A percentile compares a stretch with the other conserved stretches of the same genome.
Evolutionary conservation across 305 asterid species (phyloP).

Genomic region (Withania somnifera): DNA sequence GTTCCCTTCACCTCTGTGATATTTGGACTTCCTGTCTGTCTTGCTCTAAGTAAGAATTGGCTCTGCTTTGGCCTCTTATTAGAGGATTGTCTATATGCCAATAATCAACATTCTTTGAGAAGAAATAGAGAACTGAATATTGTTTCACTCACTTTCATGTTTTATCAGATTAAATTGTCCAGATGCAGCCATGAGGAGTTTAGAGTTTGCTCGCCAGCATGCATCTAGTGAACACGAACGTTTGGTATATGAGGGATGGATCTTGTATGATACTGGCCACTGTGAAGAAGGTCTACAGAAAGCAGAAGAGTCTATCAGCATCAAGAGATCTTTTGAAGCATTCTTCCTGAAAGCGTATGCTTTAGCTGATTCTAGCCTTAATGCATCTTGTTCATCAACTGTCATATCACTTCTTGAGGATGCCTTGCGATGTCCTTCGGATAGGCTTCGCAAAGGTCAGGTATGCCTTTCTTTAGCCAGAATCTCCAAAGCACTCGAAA

Average conservation of each 20-base stretch:
- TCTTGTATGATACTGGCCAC: slow-evolving; percentile 86
- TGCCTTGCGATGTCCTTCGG: slow-evolving; percentile 91
- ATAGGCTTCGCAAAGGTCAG: slow-evolving; percentile 98
- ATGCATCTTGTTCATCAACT: slow-evolving; percentile 82
- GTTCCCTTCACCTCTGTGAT: not conserved
- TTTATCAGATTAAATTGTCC: slow-evolving; percentile 76
- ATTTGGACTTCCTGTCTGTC: not conserved
- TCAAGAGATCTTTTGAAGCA: slow-evolving; percentile 94
- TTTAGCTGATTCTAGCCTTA: slow-evolving; percentile 86
- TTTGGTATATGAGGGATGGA: slow-evolving; percentile 97
- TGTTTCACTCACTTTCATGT: not conserved
- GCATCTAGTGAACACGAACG: slow-evolving; percentile 80
- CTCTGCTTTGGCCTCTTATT: not conserved
- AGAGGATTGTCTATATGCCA: not conserved
- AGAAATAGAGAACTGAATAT: not conserved
- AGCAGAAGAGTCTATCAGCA: slow-evolving; percentile 84
- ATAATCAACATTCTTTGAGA: not conserved
- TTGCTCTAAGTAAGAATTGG: not conserved
- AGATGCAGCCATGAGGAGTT: slow-evolving; percentile 93
- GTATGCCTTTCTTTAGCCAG: slow-evolving; percentile 25
- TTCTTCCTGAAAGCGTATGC: slow-evolving; percentile 96
- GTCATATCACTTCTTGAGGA: slow-evolving; percentile 91
- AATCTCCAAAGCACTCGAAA: not conserved
- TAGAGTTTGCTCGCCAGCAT: slow-evolving; percentile 80
- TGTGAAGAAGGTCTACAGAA: slow-evolving; percentile 85